phyloP scores from a whole-genome alignment of 1,139 yeast species.

The Taiozyma sp. region DNA sequence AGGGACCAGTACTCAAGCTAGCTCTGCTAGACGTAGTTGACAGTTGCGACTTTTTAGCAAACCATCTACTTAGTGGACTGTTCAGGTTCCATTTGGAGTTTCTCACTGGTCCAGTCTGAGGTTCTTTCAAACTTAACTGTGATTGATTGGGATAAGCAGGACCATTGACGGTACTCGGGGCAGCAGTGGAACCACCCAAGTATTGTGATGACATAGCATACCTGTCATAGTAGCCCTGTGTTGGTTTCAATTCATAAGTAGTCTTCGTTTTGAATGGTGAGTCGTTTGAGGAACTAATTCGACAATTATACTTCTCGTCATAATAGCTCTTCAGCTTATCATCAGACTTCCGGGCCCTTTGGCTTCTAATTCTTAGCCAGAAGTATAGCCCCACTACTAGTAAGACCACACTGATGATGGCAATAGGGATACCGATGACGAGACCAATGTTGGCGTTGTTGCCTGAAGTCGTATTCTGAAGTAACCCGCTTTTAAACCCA shows the following conservation, averaged over 20 bases:
- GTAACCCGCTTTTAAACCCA: background rate
- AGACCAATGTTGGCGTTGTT: conserved; percentile 15
- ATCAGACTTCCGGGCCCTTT: conserved; percentile 4
- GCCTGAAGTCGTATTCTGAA: conserved; percentile 5
- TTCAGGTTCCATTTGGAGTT: conserved; percentile 20
- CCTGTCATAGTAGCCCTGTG: background rate
- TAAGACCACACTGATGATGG: conserved; percentile 14
- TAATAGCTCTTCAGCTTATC: conserved; percentile 11
- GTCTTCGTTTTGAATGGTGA: conserved; percentile 13
- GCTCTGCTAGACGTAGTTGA: conserved; percentile 12
- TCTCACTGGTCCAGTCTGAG: conserved; percentile 7
- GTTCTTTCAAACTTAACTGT: conserved; percentile 16
- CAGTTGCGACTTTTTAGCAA: conserved; percentile 14
- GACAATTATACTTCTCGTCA: conserved; percentile 22
- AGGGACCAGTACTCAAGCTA: conserved; percentile 17
- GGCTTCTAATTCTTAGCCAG: conserved; percentile 10
- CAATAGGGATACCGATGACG: conserved; percentile 23
- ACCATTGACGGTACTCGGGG: background rate
- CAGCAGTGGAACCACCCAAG: background rate
- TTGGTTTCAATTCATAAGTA: conserved; percentile 13
- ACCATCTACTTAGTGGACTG: conserved; percentile 24
- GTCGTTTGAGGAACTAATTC: conserved; percentile 6
- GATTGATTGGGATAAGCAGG: conserved; percentile 7
- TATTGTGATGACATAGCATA: background rate
- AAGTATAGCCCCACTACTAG: conserved; percentile 11